Conservation (phyloP, 2,329 filamentous ascomycete genomes). For the Fusarium illudens region DNA sequence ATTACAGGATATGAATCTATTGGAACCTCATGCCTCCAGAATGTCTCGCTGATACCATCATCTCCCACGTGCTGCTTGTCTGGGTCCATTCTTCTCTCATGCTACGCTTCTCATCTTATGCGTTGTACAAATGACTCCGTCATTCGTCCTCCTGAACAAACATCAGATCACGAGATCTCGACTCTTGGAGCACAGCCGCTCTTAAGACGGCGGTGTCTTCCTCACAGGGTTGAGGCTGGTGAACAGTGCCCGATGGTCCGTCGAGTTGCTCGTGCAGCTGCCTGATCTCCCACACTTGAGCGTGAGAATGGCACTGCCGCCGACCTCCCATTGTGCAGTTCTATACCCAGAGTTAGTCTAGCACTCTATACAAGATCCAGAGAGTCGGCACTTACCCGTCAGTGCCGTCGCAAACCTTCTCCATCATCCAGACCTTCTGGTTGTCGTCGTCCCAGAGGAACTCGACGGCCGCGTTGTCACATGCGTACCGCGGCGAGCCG, state of each 20-base stretch:
- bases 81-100: not conserved
- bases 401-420: conserved; percentile 52
- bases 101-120: not conserved
- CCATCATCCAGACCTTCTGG: conserved; percentile 52
- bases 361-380: not conserved
- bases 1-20: not conserved
- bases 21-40: not conserved
- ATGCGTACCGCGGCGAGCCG: conserved; percentile 51
- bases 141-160: not conserved
- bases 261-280: conserved; percentile 43
- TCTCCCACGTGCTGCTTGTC: not conserved
- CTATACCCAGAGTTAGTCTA: conserved; percentile 33
- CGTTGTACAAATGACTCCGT: conserved; percentile 15
- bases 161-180: conserved; percentile 8
- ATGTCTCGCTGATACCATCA: not conserved
- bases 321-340: conserved; percentile 42
- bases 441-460: conserved; percentile 52
- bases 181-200: not conserved
- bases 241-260: conserved; percentile 43
- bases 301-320: conserved; percentile 40
- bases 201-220: conserved; percentile 16
- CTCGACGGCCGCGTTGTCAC: conserved; percentile 51
- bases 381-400: conserved; percentile 46
- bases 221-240: conserved; percentile 44
- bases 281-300: conserved; percentile 31